Evolutionary conservation across 768 basidiomycete genomes (phyloP).

Genomic region (Rhizopogon vinicolor): DNA sequence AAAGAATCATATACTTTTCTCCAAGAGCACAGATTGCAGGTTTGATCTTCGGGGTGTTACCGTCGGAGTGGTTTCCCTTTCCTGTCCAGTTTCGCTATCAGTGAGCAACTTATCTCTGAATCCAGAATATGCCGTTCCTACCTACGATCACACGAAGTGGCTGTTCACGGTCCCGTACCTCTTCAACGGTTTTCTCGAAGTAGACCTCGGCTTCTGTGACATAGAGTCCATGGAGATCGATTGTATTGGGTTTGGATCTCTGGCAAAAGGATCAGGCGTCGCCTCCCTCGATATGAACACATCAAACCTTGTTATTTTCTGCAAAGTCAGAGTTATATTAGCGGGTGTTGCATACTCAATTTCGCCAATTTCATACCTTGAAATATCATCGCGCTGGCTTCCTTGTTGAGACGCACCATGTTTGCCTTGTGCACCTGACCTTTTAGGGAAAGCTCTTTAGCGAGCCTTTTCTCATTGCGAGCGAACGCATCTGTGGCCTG

Average conservation of each 20-base stretch:
- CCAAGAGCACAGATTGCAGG: constrained; percentile 83
- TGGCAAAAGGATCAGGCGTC: not conserved
- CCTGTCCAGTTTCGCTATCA: constrained; percentile 31
- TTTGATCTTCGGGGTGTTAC: constrained; percentile 73
- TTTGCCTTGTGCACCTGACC: constrained; percentile 72
- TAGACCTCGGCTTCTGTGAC: constrained; percentile 81
- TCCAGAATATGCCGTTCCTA: constrained; percentile 22
- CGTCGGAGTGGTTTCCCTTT: constrained; percentile 76
- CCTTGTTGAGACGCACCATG: constrained; percentile 68
- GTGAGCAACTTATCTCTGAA: not conserved
- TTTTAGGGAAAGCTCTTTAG: constrained; percentile 70
- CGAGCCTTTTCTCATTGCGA: constrained; percentile 60
- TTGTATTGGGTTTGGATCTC: constrained; percentile 47
- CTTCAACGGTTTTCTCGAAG: constrained; percentile 54
- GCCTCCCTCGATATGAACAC: not conserved
- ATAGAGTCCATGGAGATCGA: constrained; percentile 84
- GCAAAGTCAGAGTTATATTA: not conserved
- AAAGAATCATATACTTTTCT: constrained; percentile 45
- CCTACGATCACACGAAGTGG: constrained; percentile 79
- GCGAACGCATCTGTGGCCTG: constrained; percentile 67
- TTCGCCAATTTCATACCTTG: constrained; percentile 42
- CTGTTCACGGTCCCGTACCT: constrained; percentile 50
- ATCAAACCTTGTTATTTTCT: constrained; percentile 4
- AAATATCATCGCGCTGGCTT: constrained; percentile 84
- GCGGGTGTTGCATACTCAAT: not conserved